Percentiles rank a stretch among this genome's conserved stretches.
phyloP scores from a whole-genome alignment of 805 yeast genomes.

The Metschnikowia anglica region DNA sequence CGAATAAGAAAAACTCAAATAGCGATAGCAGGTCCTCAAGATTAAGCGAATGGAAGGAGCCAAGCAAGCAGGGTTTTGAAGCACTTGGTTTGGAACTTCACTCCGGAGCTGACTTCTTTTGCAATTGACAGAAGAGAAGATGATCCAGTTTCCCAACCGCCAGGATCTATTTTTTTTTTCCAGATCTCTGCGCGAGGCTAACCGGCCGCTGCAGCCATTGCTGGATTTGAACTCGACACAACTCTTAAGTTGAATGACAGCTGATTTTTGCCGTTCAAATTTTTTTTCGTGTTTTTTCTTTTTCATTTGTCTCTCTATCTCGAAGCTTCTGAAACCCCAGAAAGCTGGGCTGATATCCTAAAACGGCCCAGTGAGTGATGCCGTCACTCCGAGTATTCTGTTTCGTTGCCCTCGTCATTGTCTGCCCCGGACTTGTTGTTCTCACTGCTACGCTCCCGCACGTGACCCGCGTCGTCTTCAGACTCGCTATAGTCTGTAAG shows the following conservation, averaged over 20 bases:
- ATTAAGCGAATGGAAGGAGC: constrained; percentile 2
- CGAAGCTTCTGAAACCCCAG: too few relatives aligned
- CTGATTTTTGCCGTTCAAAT: neutral
- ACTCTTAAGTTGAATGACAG: constrained; percentile 1
- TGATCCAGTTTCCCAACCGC: neutral
- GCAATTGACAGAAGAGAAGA: constrained; percentile 5
- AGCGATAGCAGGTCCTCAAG: neutral
- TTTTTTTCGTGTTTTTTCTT: neutral
- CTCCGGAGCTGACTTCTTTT: constrained; percentile 6
- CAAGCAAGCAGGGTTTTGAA: neutral
- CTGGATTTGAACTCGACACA: constrained; percentile 15
- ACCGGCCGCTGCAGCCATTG: constrained; percentile 4
- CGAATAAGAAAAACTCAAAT: neutral
- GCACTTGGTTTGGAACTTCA: neutral
- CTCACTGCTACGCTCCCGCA: constrained; percentile 2
- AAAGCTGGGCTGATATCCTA: too few relatives aligned
- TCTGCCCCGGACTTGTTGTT: neutral
- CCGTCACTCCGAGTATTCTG: constrained; percentile 16
- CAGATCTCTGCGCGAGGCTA: constrained; percentile 18
- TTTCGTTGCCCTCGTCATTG: constrained; percentile 12
- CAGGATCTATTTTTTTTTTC: constrained; percentile 12
- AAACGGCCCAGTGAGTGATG: neutral
- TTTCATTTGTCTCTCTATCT: too few relatives aligned
- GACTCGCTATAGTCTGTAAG: constrained; percentile 6
- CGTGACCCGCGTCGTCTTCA: constrained; percentile 9